These are phyloP conservation scores for Cyclocybe cylindracea DNA, from an alignment of 768 basidiomycete species.

Conservation along the genomic window DNA sequence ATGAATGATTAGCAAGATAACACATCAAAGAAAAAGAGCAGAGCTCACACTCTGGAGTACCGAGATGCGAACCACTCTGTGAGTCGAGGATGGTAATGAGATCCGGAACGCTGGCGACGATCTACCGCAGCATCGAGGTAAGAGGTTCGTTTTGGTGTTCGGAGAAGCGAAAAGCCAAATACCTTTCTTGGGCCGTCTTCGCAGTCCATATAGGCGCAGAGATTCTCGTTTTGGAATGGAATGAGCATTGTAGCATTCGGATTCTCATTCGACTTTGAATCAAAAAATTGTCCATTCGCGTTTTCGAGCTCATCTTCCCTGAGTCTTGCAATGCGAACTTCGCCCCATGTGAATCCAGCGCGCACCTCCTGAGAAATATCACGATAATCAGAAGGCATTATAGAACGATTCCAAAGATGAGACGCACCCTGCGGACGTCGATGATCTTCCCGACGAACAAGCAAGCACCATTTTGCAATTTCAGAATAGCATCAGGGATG, in stretches of 20 bases:
- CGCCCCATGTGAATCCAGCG: slow-evolving; percentile 37
- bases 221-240: slow-evolving; percentile 66
- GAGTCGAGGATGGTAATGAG: slow-evolving; percentile 65
- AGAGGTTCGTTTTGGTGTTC: not conserved
- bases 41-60: slow-evolving; percentile 50
- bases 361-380: slow-evolving; percentile 30
- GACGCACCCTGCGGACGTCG: slow-evolving; percentile 39
- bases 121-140: slow-evolving; percentile 20
- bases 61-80: slow-evolving; percentile 60
- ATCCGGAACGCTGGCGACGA: slow-evolving; percentile 63
- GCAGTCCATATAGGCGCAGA: slow-evolving; percentile 45
- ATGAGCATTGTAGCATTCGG: slow-evolving; percentile 36
- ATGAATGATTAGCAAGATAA: not conserved
- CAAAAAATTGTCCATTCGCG: not conserved
- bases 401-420: not conserved
- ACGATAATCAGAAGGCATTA: not conserved
- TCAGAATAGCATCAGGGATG: slow-evolving; percentile 26
- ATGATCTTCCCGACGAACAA: slow-evolving; percentile 65
- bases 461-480: slow-evolving; percentile 30
- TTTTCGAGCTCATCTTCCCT: slow-evolving; percentile 31
- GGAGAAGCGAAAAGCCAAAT: not conserved
- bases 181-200: slow-evolving; percentile 27
- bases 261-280: not conserved
- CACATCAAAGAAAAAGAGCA: not conserved
- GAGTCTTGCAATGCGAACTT: slow-evolving; percentile 30